phyloP scores from a whole-genome alignment of 176 grass and related monocot genomes.

The Paspalum notatum region DNA sequence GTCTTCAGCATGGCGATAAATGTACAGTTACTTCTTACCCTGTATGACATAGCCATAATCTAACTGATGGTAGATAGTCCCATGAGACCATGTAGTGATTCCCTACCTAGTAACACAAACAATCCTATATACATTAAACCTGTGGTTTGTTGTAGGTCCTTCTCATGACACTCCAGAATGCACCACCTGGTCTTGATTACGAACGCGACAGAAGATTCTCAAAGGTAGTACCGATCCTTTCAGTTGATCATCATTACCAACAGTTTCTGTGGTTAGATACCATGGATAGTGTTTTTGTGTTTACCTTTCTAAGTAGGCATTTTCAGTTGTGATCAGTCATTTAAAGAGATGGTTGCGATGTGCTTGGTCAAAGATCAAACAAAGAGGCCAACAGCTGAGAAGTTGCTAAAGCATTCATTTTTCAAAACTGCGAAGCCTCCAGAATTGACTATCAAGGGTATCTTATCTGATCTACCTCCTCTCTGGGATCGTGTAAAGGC shows the following conservation, averaged over 20 bases:
- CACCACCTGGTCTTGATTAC: constrained; percentile 98
- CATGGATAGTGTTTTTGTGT: constrained; percentile 31
- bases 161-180: constrained; percentile 98
- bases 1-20: neutral
- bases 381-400: constrained; percentile 97
- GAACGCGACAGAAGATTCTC: constrained; percentile 96
- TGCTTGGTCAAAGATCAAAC: constrained; percentile 99
- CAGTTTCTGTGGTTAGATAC: constrained; percentile 19
- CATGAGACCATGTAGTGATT: constrained; percentile 14
- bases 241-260: constrained; percentile 39
- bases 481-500: constrained; percentile 96
- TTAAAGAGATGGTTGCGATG: constrained; percentile 99
- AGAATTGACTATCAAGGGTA: constrained; percentile 79
- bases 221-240: constrained; percentile 86
- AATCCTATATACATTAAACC: constrained; percentile 10
- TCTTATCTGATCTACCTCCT: constrained; percentile 83
- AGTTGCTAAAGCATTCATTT: constrained; percentile 94
- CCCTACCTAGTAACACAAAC: neutral
- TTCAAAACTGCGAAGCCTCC: constrained; percentile 94
- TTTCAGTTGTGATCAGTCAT: constrained; percentile 88
- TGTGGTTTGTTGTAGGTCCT: constrained; percentile 72
- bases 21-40: neutral
- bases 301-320: constrained; percentile 64
- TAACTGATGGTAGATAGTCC: constrained; percentile 1
- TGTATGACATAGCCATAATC: neutral